Base-by-base conservation (phyloP, 2,329 filamentous ascomycete species). In the Mycocentrospora acerina region DNA sequence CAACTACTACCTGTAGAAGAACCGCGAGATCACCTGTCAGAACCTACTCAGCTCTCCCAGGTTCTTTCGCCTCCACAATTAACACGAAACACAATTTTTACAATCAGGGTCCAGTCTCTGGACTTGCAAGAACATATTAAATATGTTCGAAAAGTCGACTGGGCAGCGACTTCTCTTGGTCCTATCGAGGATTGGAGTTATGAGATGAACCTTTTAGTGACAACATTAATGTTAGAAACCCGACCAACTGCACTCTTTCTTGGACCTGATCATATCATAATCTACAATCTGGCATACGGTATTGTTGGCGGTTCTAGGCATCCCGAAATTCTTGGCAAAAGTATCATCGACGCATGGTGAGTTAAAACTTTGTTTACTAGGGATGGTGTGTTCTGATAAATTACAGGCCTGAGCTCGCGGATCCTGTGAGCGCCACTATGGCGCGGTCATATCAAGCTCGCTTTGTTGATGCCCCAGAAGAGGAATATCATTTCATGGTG, bases 281-380 rank as follows among this genome's bases (percentile, higher is more conserved):
- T 50, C 12, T 47, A 50, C 29, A 50, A 50, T n/a, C 40, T 44
- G 8, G 46, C 46, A 6, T 50, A 50, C 31, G 46, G 29, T 4
- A 17, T 24, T 1, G 29, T 44, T 8, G 37, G 29, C 14, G 46
- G 46, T 4, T 41, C 39, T 10, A 32, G 40, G 22, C 46, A 50
- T 14, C 46, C 46, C n/a, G 25, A 28, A 18, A 46, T 46, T 7
- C 30, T 46, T 2, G 44, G 44, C 11, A 33, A 37, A 24, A 37
- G 29, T 34, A 40, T 46, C 24, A 24, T 46, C 25, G 40, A 46
- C 35, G 44, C 44, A 32, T 46, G 44, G 44, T 46, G 22, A 15
- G 37, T 40, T 9, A 10, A 5, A n/a, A 29, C n/a, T 16, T 13
- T 9, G 5, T 17, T 5, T 15, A 28, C 16, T 14, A 8, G 24